Evolutionary conservation across 805 yeast species (phyloP).

Genomic region (Metschnikowia similis): DNA sequence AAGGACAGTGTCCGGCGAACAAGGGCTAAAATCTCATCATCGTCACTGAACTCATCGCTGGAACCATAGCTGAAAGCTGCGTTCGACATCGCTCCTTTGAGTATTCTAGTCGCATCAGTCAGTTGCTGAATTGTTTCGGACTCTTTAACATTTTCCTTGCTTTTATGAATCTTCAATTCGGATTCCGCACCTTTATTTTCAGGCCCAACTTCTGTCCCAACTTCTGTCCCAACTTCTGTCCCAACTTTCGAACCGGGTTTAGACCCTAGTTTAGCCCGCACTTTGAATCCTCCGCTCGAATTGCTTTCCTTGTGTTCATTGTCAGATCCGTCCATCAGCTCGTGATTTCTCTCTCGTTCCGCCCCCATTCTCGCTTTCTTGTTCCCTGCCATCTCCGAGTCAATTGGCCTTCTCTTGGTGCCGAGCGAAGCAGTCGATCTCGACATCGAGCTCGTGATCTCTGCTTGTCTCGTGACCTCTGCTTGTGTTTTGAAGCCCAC

Average conservation of each 20-base stretch:
- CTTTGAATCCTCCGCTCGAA: too few relatives aligned
- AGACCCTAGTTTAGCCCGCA: too few relatives aligned
- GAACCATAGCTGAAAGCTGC: neutral
- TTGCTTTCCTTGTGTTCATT: neutral
- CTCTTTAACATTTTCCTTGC: neutral
- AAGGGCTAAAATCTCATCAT: slow-evolving; percentile 16
- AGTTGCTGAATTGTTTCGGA: too few relatives aligned
- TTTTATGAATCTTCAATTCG: neutral
- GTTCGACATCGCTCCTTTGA: too few relatives aligned
- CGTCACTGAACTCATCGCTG: slow-evolving; percentile 13
- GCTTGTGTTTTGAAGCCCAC: too few relatives aligned
- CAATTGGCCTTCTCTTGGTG: neutral
- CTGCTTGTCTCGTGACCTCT: neutral
- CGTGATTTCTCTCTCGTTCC: neutral
- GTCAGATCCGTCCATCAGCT: neutral
- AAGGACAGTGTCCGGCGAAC: slow-evolving; percentile 13
- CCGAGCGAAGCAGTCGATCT: neutral
- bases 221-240: too few relatives aligned
- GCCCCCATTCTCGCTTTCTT: neutral
- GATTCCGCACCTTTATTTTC: neutral
- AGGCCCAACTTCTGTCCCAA: too few relatives aligned
- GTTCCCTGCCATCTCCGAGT: neutral
- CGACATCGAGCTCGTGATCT: neutral
- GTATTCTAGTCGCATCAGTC: too few relatives aligned
- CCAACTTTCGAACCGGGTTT: too few relatives aligned